Conservation (phyloP, 2,329 filamentous ascomycete species). For the Ramularia collo-cygni region DNA sequence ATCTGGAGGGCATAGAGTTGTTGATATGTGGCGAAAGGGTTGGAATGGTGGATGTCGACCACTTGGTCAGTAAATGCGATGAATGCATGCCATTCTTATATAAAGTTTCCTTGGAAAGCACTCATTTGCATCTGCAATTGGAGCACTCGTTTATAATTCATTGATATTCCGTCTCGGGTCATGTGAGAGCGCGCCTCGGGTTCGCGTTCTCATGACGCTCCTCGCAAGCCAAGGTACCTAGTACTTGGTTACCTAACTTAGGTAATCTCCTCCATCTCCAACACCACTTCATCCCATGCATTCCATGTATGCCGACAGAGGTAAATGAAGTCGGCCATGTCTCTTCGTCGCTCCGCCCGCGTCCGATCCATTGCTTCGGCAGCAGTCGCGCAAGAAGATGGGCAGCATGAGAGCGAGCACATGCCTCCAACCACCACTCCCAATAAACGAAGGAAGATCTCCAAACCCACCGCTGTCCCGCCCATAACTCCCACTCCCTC, state of each 20-base stretch:
- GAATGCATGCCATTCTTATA: background rate
- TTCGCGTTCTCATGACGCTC: background rate
- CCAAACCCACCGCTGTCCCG: constrained; percentile 24
- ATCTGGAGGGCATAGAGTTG: constrained; percentile 14
- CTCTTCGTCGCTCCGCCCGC: constrained; percentile 47
- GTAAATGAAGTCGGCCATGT: constrained; percentile 34
- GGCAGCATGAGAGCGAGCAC: constrained; percentile 7
- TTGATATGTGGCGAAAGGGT: too few species aligned
- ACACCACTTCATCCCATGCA: too few species aligned
- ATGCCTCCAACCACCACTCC: constrained; percentile 28
- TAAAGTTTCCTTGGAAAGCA: too few species aligned
- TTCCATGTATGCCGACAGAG: too few species aligned
- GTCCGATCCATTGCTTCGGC: constrained; percentile 25
- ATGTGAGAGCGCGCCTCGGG: constrained; percentile 4
- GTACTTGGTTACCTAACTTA: too few species aligned
- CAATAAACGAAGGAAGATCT: constrained; percentile 25
- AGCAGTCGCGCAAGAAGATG: constrained; percentile 9
- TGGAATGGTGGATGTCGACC: background rate
- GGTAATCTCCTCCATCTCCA: too few species aligned
- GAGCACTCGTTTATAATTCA: too few species aligned
- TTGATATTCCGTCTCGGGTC: background rate
- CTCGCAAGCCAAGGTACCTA: background rate
- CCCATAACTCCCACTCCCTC: constrained; percentile 45
- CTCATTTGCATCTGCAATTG: too few species aligned
- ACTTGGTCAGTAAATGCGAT: background rate